phyloP scores from a whole-genome alignment of 306 rosid species.

The Lathyrus aphaca region DNA sequence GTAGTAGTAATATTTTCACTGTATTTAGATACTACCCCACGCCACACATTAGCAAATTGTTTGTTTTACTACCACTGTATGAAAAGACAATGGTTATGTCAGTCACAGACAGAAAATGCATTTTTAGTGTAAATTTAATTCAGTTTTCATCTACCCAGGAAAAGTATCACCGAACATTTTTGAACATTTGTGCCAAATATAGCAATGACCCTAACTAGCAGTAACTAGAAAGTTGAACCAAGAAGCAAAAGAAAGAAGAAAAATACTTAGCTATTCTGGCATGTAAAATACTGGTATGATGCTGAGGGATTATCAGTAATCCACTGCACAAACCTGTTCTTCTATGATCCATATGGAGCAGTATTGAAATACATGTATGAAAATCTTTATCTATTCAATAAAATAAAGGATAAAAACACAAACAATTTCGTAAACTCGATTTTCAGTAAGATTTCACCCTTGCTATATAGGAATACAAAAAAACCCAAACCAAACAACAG shows the following conservation, averaged over 20 bases:
- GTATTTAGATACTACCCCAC: slow-evolving; percentile 12
- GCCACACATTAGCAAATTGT: background rate
- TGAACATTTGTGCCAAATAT: background rate
- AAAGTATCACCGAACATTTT: background rate
- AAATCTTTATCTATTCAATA: slow-evolving; percentile 3
- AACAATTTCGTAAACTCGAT: background rate
- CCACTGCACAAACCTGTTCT: slow-evolving; percentile 7
- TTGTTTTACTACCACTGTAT: slow-evolving; percentile 11
- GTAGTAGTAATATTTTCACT: background rate
- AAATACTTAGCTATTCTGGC: background rate
- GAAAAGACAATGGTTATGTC: background rate
- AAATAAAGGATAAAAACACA: too few species aligned
- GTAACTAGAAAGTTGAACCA: background rate
- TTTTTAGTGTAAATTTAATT: background rate
- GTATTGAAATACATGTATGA: slow-evolving; percentile 29
- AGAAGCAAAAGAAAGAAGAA: background rate
- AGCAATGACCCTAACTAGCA: background rate
- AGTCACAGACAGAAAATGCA: background rate
- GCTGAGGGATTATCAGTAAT: slow-evolving; percentile 3
- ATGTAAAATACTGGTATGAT: background rate
- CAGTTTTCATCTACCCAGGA: background rate
- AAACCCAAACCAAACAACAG: slow-evolving; percentile 38
- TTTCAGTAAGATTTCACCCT: slow-evolving; percentile 29
- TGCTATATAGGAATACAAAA: slow-evolving; percentile 28
- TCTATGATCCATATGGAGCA: background rate